phyloP scores from a whole-genome alignment of 495 filamentous ascomycete genomes.

The Lichenothelia convexa region DNA sequence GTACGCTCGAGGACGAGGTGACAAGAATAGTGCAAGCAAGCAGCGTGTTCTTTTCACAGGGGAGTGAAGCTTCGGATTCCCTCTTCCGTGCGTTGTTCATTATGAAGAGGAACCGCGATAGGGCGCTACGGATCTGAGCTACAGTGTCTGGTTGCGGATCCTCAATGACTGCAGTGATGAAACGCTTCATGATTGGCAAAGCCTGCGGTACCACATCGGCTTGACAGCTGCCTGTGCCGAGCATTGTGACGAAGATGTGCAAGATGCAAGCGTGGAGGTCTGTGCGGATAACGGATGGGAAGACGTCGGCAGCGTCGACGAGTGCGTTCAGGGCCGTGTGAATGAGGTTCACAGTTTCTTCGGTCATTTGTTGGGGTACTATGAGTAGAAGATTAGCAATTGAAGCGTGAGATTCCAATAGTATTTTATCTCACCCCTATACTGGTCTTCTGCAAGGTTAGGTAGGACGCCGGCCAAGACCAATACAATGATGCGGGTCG shows the following conservation, averaged over 20 bases:
- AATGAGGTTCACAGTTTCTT: constrained; percentile 71
- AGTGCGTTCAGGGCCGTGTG: constrained; percentile 65
- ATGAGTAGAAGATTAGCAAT: constrained; percentile 18
- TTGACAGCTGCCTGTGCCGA: constrained; percentile 74
- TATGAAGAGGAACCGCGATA: constrained; percentile 61
- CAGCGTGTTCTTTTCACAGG: constrained; percentile 85
- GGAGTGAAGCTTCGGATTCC: constrained; percentile 58
- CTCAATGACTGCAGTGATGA: constrained; percentile 33
- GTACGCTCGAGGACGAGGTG: constrained; percentile 52
- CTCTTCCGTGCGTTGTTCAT: constrained; percentile 69
- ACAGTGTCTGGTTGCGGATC: constrained; percentile 39
- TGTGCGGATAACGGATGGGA: constrained; percentile 87
- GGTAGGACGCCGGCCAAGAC: constrained; percentile 76
- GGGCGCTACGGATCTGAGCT: constrained; percentile 47
- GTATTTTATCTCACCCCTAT: constrained; percentile 5
- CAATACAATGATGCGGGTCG: constrained; percentile 86
- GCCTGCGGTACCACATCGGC: constrained; percentile 74
- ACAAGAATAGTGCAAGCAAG: constrained; percentile 76
- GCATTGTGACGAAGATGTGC: constrained; percentile 87
- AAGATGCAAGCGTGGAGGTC: constrained; percentile 93
- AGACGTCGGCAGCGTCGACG: constrained; percentile 84
- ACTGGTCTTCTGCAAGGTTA: constrained; percentile 60
- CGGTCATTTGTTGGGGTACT: constrained; percentile 51
- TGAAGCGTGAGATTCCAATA: constrained; percentile 3
- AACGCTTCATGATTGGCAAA: constrained; percentile 79